These are phyloP conservation scores for Diversispora epigaea DNA, from an alignment of 192 early-diverging fungal genomes.

Conservation along the genomic window DNA sequence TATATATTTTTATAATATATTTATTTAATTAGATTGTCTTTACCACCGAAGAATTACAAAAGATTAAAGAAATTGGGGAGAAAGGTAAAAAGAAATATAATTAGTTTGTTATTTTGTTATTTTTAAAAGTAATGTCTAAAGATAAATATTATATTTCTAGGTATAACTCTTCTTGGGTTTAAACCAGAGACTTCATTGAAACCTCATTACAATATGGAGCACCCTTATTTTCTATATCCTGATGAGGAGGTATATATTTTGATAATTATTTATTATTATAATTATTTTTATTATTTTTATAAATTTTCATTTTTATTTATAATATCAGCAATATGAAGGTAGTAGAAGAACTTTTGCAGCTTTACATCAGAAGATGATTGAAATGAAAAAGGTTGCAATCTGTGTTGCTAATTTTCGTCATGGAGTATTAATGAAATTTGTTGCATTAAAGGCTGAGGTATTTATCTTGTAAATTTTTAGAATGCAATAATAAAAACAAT, in stretches of 20 bases:
- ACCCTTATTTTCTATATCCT: conserved; percentile 71
- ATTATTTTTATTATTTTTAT: neutral
- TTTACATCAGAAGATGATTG: conserved; percentile 57
- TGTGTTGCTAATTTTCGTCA: conserved; percentile 60
- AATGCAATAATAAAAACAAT: neutral
- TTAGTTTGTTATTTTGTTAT: neutral
- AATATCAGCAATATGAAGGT: conserved; percentile 55
- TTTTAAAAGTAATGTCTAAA: conserved; percentile 25
- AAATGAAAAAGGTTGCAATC: conserved; percentile 63
- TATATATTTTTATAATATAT: neutral
- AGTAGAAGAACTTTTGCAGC: conserved; percentile 71
- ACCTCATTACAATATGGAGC: conserved; percentile 61
- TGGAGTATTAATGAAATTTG: conserved; percentile 50
- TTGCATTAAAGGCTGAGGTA: conserved; percentile 72
- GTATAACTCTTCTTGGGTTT: conserved; percentile 72
- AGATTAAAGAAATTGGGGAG: conserved; percentile 63
- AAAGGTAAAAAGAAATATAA: conserved; percentile 49
- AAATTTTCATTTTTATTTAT: neutral
- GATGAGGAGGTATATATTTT: conserved; percentile 62
- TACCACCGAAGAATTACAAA: conserved; percentile 63
- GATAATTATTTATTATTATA: neutral
- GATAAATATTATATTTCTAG: conserved; percentile 34
- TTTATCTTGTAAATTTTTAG: neutral
- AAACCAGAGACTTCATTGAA: conserved; percentile 50
- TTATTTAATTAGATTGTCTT: conserved; percentile 56